phyloP scores from a whole-genome alignment of 169 alveolate species.

The Eimeria acervulina region DNA sequence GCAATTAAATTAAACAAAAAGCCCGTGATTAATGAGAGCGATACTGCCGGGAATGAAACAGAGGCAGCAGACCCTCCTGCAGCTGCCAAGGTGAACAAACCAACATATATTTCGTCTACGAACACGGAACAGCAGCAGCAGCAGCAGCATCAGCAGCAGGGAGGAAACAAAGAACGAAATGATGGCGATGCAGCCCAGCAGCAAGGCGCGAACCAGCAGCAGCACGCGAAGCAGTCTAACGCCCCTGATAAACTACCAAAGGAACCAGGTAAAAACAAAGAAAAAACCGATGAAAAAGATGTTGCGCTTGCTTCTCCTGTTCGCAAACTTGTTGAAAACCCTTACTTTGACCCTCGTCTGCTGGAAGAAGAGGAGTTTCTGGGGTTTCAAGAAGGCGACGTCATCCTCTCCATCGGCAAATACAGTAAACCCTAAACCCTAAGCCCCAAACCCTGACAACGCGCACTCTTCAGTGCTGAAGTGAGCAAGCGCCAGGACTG shows the following conservation, averaged over 20 bases:
- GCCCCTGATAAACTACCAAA: not conserved
- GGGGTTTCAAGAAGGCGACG: constrained; percentile 86
- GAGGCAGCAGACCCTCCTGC: not conserved
- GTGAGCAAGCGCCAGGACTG: not conserved
- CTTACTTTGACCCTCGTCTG: constrained; percentile 2
- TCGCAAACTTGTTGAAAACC: not conserved
- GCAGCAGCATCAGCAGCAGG: not conserved
- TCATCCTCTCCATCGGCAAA: constrained; percentile 87
- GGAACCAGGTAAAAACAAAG: not conserved
- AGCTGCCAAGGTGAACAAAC: not conserved
- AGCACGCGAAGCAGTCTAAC: not conserved
- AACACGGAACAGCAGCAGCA: not conserved
- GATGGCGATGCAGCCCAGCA: not conserved
- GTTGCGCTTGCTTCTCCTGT: constrained; percentile 23
- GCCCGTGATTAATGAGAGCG: not conserved
- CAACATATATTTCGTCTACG: not conserved
- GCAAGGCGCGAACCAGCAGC: not conserved
- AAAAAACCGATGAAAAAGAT: not conserved
- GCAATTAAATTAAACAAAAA: not conserved
- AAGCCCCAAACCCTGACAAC: not conserved
- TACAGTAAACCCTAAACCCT: constrained; percentile 68
- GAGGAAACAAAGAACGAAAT: not conserved
- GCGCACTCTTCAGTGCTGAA: not conserved
- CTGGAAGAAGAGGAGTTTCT: constrained; percentile 22
- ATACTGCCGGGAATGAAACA: not conserved